Evolutionary conservation across 345 rosid species (phyloP), one percentile per base, ranked within the genome.

Genomic region (Gossypium arboreum): DNA sequence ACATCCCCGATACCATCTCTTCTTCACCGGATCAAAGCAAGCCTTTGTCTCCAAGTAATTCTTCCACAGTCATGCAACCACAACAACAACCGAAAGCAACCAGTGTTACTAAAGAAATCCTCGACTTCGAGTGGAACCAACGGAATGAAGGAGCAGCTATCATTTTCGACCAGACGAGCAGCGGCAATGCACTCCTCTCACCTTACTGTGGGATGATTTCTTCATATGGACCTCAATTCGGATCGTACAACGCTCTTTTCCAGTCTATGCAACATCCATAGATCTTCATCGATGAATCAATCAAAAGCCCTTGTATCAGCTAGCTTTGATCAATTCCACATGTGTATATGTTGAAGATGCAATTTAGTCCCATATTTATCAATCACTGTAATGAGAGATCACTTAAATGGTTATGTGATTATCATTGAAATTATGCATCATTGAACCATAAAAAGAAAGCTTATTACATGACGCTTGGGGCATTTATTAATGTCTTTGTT

Each of bases 141-240:
- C 85, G 79, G 29, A 70, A 63, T 60, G 84, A 82, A 60, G 85
- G 73, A 77, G 75, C 60, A 18, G 72, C 78, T 64, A 79, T 84
- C 48, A 77, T 71, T 81, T 87, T 80, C 75, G 81, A 83, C 71
- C 82, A 76, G 27, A 52, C 57, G 34, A 74, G 67, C 72, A 62
- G 68, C 70, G 76, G 82, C 61, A 88, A 79, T 72, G 76, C 77
- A 48, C 78, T 83, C 77, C 54, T 68, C n/a, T 74, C 87, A 29
- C 86, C 90, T 69, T 66, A 81, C 20, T 82, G 84, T 72, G 93
- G 90, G 45, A 77, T 83, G 45, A 77, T 83, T 73, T 86, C 96
- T 15, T 79, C 97, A 0, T 83, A 89, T 55, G 90, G 82, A 80
- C 73, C 90, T 76, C 92, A 89, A 39, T 83, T 88, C 51, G 91